Evolutionary conservation across 257 asterid species (phyloP).

Genomic region (Cinchona pubescens): DNA sequence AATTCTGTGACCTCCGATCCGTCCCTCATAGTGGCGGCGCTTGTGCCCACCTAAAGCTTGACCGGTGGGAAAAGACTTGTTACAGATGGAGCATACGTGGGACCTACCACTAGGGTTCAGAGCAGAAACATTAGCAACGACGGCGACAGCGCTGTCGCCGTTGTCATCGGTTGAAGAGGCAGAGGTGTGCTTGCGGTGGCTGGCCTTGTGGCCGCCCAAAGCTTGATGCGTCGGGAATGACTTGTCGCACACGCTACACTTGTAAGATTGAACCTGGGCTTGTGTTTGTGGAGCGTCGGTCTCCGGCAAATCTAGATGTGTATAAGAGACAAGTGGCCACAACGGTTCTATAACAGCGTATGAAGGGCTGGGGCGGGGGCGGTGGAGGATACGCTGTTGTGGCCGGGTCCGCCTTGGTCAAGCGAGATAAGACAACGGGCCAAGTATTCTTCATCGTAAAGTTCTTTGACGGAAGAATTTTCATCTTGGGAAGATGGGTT

Average conservation of each 20-base stretch:
- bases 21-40: slow-evolving; percentile 85
- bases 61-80: slow-evolving; percentile 64
- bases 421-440: slow-evolving; percentile 78
- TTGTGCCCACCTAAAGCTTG: slow-evolving; percentile 97
- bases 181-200: slow-evolving; percentile 57
- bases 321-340: too few relatives aligned
- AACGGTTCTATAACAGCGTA: too few relatives aligned
- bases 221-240: slow-evolving; percentile 71
- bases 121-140: slow-evolving; percentile 24
- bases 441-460: slow-evolving; percentile 50
- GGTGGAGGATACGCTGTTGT: not conserved
- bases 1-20: slow-evolving; percentile 30
- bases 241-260: slow-evolving; percentile 62
- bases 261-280: slow-evolving; percentile 27
- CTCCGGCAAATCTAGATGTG: too few relatives aligned
- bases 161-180: slow-evolving; percentile 27
- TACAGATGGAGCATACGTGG: slow-evolving; percentile 70
- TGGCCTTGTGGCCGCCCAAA: slow-evolving; percentile 92
- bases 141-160: slow-evolving; percentile 21
- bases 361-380: too few relatives aligned
- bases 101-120: slow-evolving; percentile 57
- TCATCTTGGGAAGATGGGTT: slow-evolving; percentile 32
- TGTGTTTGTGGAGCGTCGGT: not conserved
- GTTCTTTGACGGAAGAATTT: slow-evolving; percentile 10
- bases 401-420: slow-evolving; percentile 37